Percentiles rank a stretch among this genome's conserved stretches.
Conservation (phyloP, 257 asterid genomes). For the Dorcoceras hygrometricum region DNA sequence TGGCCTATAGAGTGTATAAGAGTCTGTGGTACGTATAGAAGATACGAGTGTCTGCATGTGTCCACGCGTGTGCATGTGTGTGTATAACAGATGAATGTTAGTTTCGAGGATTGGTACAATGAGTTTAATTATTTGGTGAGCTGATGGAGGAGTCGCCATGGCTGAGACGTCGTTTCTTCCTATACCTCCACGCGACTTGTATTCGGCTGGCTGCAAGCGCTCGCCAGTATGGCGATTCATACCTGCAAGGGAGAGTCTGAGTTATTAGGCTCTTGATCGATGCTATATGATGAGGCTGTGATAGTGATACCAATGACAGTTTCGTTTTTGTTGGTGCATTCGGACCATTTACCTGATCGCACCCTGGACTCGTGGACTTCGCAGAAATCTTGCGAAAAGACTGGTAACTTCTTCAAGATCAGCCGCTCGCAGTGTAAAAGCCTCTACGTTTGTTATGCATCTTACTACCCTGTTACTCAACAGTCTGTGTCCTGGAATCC, state of each 20-base stretch:
- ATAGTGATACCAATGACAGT: not conserved
- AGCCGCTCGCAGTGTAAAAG: constrained; percentile 64
- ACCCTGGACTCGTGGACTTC: constrained; percentile 76
- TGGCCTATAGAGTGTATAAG: not conserved
- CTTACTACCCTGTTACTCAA: constrained; percentile 67
- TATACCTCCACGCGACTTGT: constrained; percentile 83
- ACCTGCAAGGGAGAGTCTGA: constrained; percentile 37
- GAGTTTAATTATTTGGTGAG: too few species aligned
- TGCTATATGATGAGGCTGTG: too few species aligned
- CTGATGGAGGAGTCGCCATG: constrained; percentile 32
- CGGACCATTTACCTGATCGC: constrained; percentile 56
- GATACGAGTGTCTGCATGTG: not conserved
- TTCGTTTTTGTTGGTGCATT: too few species aligned
- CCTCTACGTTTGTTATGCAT: constrained; percentile 79
- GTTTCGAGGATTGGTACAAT: too few species aligned
- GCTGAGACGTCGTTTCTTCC: constrained; percentile 53
- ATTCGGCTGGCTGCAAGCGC: constrained; percentile 66
- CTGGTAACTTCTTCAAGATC: constrained; percentile 88
- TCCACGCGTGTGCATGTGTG: not conserved
- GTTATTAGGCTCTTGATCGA: not conserved
- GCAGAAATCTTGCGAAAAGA: constrained; percentile 70
- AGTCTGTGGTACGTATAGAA: too few species aligned
- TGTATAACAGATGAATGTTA: too few species aligned
- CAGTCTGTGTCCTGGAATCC: constrained; percentile 63
- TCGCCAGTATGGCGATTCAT: constrained; percentile 89